Evolutionary conservation across 306 rosid genomes (phyloP).

Genomic region (Cicer bijugum): DNA sequence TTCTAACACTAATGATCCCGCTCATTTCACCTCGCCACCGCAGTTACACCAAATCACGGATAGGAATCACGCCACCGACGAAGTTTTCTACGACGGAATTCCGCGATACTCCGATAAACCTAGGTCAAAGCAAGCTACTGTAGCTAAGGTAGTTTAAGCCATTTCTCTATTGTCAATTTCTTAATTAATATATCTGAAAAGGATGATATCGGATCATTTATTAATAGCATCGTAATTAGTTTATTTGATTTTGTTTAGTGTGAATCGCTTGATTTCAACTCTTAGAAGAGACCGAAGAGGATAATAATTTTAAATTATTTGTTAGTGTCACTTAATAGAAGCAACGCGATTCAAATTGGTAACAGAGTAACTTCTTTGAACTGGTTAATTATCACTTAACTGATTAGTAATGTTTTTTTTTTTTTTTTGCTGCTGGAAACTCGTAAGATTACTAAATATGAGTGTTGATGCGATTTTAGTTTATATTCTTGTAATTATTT

Average conservation of each 20-base stretch:
- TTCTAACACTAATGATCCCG: background rate
- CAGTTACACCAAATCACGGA: constrained; percentile 40
- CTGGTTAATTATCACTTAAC: background rate
- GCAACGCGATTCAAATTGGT: background rate
- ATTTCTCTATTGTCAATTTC: background rate
- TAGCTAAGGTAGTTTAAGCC: constrained; percentile 52
- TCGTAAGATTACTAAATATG: background rate
- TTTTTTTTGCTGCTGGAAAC: background rate
- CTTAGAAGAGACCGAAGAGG: background rate
- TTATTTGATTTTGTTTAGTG: background rate
- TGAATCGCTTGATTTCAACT: background rate
- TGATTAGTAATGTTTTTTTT: background rate
- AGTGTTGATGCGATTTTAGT: background rate
- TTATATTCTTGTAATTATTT: background rate
- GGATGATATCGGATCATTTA: background rate
- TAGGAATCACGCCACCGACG: constrained; percentile 45
- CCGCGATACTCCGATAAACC: constrained; percentile 62
- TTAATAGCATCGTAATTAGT: background rate
- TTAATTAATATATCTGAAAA: background rate
- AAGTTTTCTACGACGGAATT: constrained; percentile 77
- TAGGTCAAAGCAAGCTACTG: constrained; percentile 57
- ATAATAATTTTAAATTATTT: background rate
- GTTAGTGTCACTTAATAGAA: too few relatives aligned
- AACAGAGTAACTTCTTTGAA: background rate
- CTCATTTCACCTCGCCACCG: constrained; percentile 30